Percentiles rank a stretch among this genome's conserved stretches.
These are phyloP conservation scores for Heracleum sosnowskyi DNA, from an alignment of 129 eudicot species.

Conservation along the genomic window DNA sequence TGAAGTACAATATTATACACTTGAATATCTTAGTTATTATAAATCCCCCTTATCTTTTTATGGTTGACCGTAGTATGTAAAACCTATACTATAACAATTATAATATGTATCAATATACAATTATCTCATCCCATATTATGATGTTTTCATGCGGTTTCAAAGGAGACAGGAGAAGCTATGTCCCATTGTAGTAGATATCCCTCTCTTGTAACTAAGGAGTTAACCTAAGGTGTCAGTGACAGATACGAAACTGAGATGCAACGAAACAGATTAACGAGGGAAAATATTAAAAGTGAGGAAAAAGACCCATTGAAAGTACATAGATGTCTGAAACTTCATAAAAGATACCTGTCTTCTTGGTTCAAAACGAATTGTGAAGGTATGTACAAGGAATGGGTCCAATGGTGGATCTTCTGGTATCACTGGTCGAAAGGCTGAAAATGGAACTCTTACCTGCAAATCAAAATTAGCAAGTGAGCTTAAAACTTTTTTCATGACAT, in stretches of 20 bases:
- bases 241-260: not conserved
- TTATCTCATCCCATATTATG: not conserved
- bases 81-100: not conserved
- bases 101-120: too few relatives aligned
- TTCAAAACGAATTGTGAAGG: conserved; percentile 87
- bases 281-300: not conserved
- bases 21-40: not conserved
- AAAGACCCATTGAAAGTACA: not conserved
- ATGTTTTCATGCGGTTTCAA: too few relatives aligned
- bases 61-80: not conserved
- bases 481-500: conserved; percentile 18
- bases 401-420: conserved; percentile 86
- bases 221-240: not conserved
- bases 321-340: not conserved
- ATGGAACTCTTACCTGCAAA: conserved; percentile 88
- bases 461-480: conserved; percentile 14
- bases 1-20: not conserved
- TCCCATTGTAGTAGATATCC: too few relatives aligned
- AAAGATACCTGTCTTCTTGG: conserved; percentile 84
- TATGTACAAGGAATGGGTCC: conserved; percentile 96
- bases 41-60: not conserved
- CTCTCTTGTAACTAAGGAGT: too few relatives aligned
- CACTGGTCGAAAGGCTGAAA: conserved; percentile 88
- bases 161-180: too few relatives aligned
- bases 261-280: not conserved